Evolutionary conservation across 2,329 filamentous ascomycete species (phyloP).

Genomic region (Polytolypa hystricis): DNA sequence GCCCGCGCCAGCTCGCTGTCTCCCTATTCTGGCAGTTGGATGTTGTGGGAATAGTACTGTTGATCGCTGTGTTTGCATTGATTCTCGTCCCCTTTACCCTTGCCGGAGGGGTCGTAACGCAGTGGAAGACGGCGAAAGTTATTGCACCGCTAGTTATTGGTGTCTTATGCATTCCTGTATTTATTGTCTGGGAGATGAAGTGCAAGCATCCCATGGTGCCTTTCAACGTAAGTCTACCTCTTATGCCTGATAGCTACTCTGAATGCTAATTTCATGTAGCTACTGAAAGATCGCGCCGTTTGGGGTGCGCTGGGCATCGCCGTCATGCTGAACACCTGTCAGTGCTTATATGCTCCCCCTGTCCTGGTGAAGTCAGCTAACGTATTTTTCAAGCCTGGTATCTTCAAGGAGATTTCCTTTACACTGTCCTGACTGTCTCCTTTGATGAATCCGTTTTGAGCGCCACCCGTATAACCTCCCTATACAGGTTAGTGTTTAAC

Average conservation of each 20-base stretch:
- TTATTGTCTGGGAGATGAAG: slow-evolving; percentile 44
- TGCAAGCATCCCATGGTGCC: slow-evolving; percentile 46
- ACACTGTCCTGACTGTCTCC: slow-evolving; percentile 49
- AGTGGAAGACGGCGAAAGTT: slow-evolving; percentile 43
- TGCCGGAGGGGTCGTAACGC: slow-evolving; percentile 37
- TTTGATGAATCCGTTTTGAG: slow-evolving; percentile 48
- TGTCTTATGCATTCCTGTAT: slow-evolving; percentile 38
- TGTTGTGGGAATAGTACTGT: slow-evolving; percentile 41
- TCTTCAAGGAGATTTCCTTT: slow-evolving; percentile 54
- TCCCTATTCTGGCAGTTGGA: slow-evolving; percentile 50
- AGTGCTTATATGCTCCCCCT: background rate
- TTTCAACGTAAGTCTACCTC: slow-evolving; percentile 33
- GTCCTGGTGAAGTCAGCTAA: background rate
- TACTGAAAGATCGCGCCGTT: slow-evolving; percentile 53
- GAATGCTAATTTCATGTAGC: slow-evolving; percentile 13
- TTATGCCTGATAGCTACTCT: background rate
- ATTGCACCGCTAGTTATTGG: slow-evolving; percentile 43
- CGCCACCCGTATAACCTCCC: slow-evolving; percentile 48
- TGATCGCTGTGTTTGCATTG: slow-evolving; percentile 42
- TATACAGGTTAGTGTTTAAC: slow-evolving; percentile 40
- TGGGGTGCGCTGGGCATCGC: slow-evolving; percentile 54
- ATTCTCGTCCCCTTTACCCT: slow-evolving; percentile 48
- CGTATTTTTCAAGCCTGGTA: slow-evolving; percentile 37
- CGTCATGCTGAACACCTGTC: slow-evolving; percentile 42
- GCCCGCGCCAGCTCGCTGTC: slow-evolving; percentile 23